A percentile compares a stretch with the other conserved stretches of the same genome.
phyloP scores from a whole-genome alignment of 2,329 filamentous ascomycete genomes.

The Penicillium sp. region DNA sequence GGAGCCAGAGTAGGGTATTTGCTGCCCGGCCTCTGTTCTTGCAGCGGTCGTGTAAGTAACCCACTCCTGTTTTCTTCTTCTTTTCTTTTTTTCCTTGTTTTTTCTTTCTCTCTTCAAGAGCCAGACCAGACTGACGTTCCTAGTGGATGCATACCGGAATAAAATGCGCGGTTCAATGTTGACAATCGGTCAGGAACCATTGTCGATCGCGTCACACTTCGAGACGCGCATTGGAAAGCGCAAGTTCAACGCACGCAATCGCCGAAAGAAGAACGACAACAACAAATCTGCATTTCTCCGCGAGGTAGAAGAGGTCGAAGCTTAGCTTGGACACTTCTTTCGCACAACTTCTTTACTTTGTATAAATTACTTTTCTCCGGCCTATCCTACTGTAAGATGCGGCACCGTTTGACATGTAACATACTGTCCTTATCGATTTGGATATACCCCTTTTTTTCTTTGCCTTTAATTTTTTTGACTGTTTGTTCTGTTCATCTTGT shows the following conservation, averaged over 20 bases:
- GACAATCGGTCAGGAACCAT: slow-evolving; percentile 69
- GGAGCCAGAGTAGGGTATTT: slow-evolving; percentile 92
- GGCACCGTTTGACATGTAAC: slow-evolving; percentile 7
- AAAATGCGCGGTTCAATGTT: slow-evolving; percentile 84
- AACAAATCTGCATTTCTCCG: slow-evolving; percentile 26
- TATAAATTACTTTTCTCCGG: background rate
- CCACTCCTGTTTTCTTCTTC: background rate
- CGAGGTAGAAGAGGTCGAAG: slow-evolving; percentile 37
- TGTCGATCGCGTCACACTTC: slow-evolving; percentile 73
- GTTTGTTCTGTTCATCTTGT: slow-evolving; percentile 3
- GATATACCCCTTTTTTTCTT: slow-evolving; percentile 7
- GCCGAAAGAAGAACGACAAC: slow-evolving; percentile 17
- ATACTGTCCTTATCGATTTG: slow-evolving; percentile 14
- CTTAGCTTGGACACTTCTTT: slow-evolving; percentile 12
- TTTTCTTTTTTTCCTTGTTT: slow-evolving; percentile 4
- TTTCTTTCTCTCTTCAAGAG: background rate
- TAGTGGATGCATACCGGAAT: slow-evolving; percentile 90
- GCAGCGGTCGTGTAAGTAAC: slow-evolving; percentile 78
- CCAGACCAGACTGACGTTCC: slow-evolving; percentile 16
- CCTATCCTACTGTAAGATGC: slow-evolving; percentile 7
- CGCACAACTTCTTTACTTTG: background rate
- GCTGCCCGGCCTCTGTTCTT: slow-evolving; percentile 80
- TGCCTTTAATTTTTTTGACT: slow-evolving; percentile 4
- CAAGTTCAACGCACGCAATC: slow-evolving; percentile 57
- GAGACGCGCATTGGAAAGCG: slow-evolving; percentile 86